Base-by-base conservation (phyloP, 2,329 filamentous ascomycete species). In the Lomentospora prolificans region DNA sequence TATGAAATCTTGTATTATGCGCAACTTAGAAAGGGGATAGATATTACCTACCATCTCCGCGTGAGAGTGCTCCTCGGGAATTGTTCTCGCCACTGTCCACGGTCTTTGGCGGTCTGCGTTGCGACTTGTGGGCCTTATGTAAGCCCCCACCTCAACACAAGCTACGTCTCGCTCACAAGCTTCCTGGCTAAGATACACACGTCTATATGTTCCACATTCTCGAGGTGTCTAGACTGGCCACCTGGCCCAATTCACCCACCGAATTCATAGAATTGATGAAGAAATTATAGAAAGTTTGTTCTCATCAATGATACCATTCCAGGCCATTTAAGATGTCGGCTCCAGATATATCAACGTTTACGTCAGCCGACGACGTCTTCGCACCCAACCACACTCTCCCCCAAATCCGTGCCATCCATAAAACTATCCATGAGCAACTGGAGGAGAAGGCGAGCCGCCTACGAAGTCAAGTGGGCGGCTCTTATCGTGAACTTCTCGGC, bases 401-500 rank as follows among this genome's bases (percentile, higher is more conserved):
- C 1, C 81, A 84, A 66, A 81, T 86, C 65, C 80, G 81, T 53
- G 73, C 79, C 57, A 77, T 85, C 60, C 82, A 86, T 71, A 80
- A 80, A 61, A 70, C 71, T 22, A 75, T 86, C 36, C 80, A 82
- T 64, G 72, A 70, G 8, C 74, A 79, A 61, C 77, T 84, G 61
- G 82, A 85, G 60, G 82, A 85, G 66, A 84, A 84, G 63, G 76
- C 80, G 31, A 73, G 73, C 52, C 81, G 81, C 30, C 73, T 86
- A 64, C 81, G 82, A 62, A 82, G 77, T 17, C 79, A 84, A 66
- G 82, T 86, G 59, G 82, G 82, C 61, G 76, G 73, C 57, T 84
- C 80, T 64, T 97, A 97, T 70, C 87, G 92, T 62, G 89, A 94
- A 64, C 82, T 97, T 7, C 82, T 97, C 25, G 89, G 89, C 54